These are phyloP conservation scores for Arachis stenosperma DNA, from an alignment of 306 rosid species.

Conservation along the genomic window DNA sequence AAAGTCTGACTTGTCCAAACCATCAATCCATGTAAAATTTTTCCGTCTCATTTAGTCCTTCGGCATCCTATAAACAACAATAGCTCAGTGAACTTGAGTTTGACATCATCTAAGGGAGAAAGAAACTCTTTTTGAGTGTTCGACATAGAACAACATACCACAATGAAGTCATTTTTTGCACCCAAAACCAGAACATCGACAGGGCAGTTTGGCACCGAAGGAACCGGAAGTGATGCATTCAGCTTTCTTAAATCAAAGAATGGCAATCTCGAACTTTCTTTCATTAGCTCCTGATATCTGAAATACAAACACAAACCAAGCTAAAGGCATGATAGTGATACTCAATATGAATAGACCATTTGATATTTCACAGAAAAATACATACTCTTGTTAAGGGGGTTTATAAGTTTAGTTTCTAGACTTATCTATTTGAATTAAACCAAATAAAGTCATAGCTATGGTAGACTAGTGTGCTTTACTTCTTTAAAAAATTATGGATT, in stretches of 20 bases:
- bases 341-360: background rate
- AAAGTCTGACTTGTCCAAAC: slow-evolving; percentile 37
- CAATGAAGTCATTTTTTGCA: slow-evolving; percentile 81
- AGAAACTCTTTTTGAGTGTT: background rate
- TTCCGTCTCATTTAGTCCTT: slow-evolving; percentile 78
- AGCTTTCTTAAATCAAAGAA: slow-evolving; percentile 84
- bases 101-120: background rate
- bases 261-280: slow-evolving; percentile 89
- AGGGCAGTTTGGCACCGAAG: slow-evolving; percentile 58
- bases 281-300: slow-evolving; percentile 89
- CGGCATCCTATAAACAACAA: slow-evolving; percentile 55
- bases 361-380: background rate
- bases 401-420: background rate
- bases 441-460: slow-evolving; percentile 6
- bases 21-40: slow-evolving; percentile 73
- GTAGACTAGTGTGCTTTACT: background rate
- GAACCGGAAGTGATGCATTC: slow-evolving; percentile 88
- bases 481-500: background rate
- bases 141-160: slow-evolving; percentile 50
- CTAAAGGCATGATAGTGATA: background rate
- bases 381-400: background rate
- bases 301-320: slow-evolving; percentile 13
- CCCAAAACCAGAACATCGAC: slow-evolving; percentile 75
- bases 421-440: slow-evolving; percentile 3
- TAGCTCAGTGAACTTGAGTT: slow-evolving; percentile 18